Percentiles rank a stretch among this genome's conserved stretches.
These are phyloP conservation scores for Botrytis paeoniae DNA, from an alignment of 2,329 filamentous ascomycete species.

Conservation along the genomic window DNA sequence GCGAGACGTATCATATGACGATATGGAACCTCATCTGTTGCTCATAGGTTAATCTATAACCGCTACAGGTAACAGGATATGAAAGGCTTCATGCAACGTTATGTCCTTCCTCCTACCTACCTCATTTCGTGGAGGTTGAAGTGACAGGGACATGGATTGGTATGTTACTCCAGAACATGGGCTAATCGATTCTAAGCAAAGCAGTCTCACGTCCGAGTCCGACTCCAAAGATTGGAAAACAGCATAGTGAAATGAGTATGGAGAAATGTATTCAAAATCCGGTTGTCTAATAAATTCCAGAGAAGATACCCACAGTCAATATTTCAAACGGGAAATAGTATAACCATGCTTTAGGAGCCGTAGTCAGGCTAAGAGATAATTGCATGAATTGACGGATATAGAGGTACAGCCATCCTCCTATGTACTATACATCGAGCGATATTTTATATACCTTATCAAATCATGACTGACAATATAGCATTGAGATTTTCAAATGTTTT, in stretches of 20 bases:
- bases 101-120: not conserved
- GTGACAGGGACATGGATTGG: not conserved
- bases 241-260: not conserved
- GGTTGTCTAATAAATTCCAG: not conserved
- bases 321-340: not conserved
- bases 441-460: not conserved
- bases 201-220: constrained; percentile 3
- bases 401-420: not conserved
- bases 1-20: constrained; percentile 9
- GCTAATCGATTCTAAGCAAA: not conserved
- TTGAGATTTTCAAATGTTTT: not conserved
- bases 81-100: constrained; percentile 5
- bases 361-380: not conserved
- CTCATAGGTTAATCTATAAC: not conserved
- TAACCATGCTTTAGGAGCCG: not conserved
- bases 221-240: not conserved
- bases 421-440: not conserved
- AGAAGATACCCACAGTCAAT: not conserved
- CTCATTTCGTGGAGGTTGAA: constrained; percentile 13
- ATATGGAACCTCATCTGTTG: not conserved
- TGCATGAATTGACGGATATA: not conserved
- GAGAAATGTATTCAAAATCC: not conserved
- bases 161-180: not conserved
- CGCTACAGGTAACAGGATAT: constrained; percentile 7
- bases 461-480: not conserved